Evolutionary conservation across 345 rosid species (phyloP).

Genomic region (Laguncularia racemosa): DNA sequence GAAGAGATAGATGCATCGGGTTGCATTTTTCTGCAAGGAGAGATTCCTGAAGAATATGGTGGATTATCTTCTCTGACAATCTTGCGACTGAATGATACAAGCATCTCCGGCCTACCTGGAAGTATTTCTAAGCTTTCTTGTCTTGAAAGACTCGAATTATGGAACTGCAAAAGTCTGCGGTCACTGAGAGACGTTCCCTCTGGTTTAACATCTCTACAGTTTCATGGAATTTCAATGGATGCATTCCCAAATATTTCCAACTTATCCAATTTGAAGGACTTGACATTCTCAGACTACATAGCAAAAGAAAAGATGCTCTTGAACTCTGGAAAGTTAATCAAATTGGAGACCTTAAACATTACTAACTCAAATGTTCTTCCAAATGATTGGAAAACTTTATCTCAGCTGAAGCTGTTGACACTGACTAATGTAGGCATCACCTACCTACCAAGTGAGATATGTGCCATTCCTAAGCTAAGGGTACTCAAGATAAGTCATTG

Average conservation of each 20-base stretch:
- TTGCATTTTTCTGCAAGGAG: conserved; percentile 13
- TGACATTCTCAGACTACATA: background rate
- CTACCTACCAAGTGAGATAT: too few species aligned
- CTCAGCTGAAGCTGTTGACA: too few species aligned
- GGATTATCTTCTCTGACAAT: conserved; percentile 4
- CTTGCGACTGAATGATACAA: conserved; percentile 9
- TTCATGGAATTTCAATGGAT: conserved; percentile 14
- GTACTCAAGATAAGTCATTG: too few species aligned
- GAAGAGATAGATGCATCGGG: conserved; percentile 18
- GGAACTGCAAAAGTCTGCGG: conserved; percentile 9
- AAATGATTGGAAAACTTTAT: too few species aligned
- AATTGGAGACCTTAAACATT: too few species aligned
- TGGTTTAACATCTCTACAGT: conserved; percentile 10
- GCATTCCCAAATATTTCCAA: conserved; percentile 11
- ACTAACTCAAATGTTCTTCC: too few species aligned
- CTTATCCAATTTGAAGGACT: conserved; percentile 10
- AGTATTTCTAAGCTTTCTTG: conserved; percentile 10
- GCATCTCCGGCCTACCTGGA: conserved; percentile 4
- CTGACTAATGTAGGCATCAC: too few species aligned
- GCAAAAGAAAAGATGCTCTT: too few species aligned
- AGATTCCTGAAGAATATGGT: conserved; percentile 13
- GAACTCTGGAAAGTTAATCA: too few species aligned
- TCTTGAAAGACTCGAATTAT: conserved; percentile 12
- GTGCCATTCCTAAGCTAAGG: too few species aligned
- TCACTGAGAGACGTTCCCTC: conserved; percentile 11